These are phyloP conservation scores for Crithidia sp. DNA, from an alignment of 208 protist genomes.

Conservation along the genomic window DNA sequence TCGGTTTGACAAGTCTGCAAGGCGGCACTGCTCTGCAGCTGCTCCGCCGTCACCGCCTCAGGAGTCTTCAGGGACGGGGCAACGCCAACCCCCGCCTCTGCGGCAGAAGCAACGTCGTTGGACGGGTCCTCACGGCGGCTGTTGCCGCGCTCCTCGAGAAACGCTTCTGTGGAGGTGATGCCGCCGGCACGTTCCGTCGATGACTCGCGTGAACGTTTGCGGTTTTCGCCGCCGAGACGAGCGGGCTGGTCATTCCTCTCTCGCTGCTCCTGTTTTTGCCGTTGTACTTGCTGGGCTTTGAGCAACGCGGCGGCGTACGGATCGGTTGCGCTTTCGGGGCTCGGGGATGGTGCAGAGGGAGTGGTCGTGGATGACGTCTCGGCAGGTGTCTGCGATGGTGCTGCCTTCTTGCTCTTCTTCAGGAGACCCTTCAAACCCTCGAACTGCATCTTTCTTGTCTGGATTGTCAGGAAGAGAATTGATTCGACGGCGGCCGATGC, in stretches of 20 bases:
- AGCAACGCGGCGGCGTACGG: conserved; percentile 28
- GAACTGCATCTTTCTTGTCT: conserved; percentile 29
- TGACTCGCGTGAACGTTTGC: conserved; percentile 19
- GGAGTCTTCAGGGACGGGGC: conserved; percentile 5
- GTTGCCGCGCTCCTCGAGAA: not conserved
- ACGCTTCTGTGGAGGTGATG: not conserved
- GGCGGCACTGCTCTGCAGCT: conserved; percentile 14
- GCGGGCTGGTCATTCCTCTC: not conserved
- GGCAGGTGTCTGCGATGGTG: not conserved
- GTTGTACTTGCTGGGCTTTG: conserved; percentile 10
- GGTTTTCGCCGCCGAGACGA: not conserved
- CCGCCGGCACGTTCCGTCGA: not conserved
- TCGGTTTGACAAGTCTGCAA: conserved; percentile 15
- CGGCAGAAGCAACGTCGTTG: too few species aligned
- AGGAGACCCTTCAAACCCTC: conserved; percentile 37
- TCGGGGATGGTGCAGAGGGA: not conserved
- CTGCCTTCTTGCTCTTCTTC: conserved; percentile 36
- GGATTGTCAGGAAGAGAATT: too few species aligned
- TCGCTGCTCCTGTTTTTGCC: conserved; percentile 4
- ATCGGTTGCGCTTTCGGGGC: not conserved
- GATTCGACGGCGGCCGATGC: too few species aligned
- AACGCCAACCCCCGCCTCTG: not conserved
- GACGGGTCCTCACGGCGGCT: not conserved
- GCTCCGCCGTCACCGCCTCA: conserved; percentile 14
- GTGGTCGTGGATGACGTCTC: not conserved